phyloP scores from a whole-genome alignment of 768 basidiomycete genomes.

The Agaricus bisporus region DNA sequence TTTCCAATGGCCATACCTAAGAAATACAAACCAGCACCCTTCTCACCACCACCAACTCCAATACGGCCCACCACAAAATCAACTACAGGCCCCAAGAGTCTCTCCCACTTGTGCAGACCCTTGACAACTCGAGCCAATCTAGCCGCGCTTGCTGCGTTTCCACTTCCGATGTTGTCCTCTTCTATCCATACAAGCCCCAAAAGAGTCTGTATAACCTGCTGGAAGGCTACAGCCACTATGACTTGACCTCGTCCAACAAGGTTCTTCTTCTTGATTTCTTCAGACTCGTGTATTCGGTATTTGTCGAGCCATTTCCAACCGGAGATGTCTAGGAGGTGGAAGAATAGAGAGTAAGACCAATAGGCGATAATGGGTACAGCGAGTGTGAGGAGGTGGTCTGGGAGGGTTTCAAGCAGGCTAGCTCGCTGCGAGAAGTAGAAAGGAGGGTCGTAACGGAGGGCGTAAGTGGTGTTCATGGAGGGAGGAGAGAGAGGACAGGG shows the following conservation, averaged over 20 bases:
- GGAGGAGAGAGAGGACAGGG: conserved; percentile 7
- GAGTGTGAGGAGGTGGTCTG: conserved; percentile 70
- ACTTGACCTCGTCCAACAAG: conserved; percentile 68
- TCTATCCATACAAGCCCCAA: conserved; percentile 68
- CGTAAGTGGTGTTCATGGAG: conserved; percentile 6
- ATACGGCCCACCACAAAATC: neutral
- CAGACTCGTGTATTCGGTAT: conserved; percentile 84
- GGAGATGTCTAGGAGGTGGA: conserved; percentile 77
- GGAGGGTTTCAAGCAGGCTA: conserved; percentile 46
- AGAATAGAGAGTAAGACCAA: conserved; percentile 77
- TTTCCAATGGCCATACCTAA: neutral
- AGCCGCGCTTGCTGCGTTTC: conserved; percentile 1
- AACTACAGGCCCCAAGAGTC: neutral
- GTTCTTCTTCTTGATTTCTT: conserved; percentile 72
- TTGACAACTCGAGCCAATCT: neutral
- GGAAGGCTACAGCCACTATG: conserved; percentile 73
- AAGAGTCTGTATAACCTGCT: conserved; percentile 79
- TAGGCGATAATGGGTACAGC: conserved; percentile 75
- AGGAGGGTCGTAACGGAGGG: conserved; percentile 23
- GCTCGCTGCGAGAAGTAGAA: conserved; percentile 49
- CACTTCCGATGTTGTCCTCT: conserved; percentile 23
- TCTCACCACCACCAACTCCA: neutral
- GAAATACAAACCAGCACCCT: neutral
- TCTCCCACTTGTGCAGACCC: conserved; percentile 6
- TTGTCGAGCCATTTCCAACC: conserved; percentile 73